Evolutionary conservation across 352 stramenopile genomes (phyloP).

Genomic region (Thraustochytrium striatum): DNA sequence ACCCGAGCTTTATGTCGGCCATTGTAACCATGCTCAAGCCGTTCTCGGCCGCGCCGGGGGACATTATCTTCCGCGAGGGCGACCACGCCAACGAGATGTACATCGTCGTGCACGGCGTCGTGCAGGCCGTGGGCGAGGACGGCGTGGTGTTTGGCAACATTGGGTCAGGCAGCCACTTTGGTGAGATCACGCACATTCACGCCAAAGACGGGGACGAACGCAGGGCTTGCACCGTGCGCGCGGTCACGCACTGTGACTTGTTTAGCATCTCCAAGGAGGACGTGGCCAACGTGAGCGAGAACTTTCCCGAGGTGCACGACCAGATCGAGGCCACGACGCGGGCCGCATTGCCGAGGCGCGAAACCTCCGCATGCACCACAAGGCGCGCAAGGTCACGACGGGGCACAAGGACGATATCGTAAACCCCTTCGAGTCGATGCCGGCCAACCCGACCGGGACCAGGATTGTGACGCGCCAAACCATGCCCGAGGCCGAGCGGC

Average conservation of each 20-base stretch:
- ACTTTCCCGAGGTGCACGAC: constrained; percentile 36
- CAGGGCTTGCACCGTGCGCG: constrained; percentile 10
- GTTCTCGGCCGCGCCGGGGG: constrained; percentile 18
- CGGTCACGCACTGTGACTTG: constrained; percentile 30
- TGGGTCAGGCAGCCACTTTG: constrained; percentile 37
- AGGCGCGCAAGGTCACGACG: constrained; percentile 37
- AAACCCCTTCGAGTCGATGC: constrained; percentile 29
- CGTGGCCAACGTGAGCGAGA: constrained; percentile 18
- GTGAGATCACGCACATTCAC: constrained; percentile 33
- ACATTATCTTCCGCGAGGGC: constrained; percentile 41
- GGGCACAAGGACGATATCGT: not conserved
- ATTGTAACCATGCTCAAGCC: constrained; percentile 49
- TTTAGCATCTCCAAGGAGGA: constrained; percentile 45
- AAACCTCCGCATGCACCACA: constrained; percentile 41
- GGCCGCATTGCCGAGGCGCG: constrained; percentile 3
- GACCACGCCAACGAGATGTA: constrained; percentile 46
- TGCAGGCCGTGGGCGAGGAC: constrained; percentile 4
- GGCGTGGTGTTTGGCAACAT: constrained; percentile 24
- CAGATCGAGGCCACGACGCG: constrained; percentile 20
- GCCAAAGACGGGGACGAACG: constrained; percentile 33
- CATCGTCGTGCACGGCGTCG: constrained; percentile 17
- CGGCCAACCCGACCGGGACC: constrained; percentile 29
- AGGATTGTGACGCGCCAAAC: not conserved
- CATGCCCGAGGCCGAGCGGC: too few species aligned
- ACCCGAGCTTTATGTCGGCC: constrained; percentile 42